Conservation (phyloP, 768 basidiomycete species). For the Scleroderma citrinum region DNA sequence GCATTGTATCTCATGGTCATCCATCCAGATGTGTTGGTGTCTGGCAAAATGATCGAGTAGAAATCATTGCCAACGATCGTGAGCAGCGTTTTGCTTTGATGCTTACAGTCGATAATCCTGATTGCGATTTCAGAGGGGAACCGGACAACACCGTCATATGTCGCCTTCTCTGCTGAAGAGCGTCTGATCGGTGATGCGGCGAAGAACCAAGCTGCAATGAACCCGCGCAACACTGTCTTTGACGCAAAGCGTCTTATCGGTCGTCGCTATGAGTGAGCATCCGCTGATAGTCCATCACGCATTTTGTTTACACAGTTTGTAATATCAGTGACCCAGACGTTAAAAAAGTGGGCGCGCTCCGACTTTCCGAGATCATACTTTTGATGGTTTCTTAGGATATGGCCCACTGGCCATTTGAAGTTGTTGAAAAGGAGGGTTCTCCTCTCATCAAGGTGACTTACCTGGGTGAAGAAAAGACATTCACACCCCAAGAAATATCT, state of each 20-base stretch:
- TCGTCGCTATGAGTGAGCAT: slow-evolving; percentile 83
- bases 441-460: slow-evolving; percentile 96
- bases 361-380: not conserved
- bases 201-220: slow-evolving; percentile 99
- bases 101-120: not conserved
- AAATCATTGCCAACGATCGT: slow-evolving; percentile 98
- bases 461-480: slow-evolving; percentile 90
- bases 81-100: slow-evolving; percentile 27
- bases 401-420: slow-evolving; percentile 96
- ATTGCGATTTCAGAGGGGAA: slow-evolving; percentile 70
- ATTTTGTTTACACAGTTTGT: slow-evolving; percentile 7
- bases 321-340: slow-evolving; percentile 80
- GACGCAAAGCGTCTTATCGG: slow-evolving; percentile 99
- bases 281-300: not conserved
- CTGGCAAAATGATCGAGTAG: slow-evolving; percentile 99
- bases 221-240: slow-evolving; percentile 98
- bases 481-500: slow-evolving; percentile 99
- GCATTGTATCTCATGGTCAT: slow-evolving; percentile 13
- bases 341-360: slow-evolving; percentile 53
- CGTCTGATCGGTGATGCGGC: slow-evolving; percentile 98
- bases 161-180: slow-evolving; percentile 95
- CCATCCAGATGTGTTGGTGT: slow-evolving; percentile 87
- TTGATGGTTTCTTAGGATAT: slow-evolving; percentile 59
- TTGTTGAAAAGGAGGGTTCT: slow-evolving; percentile 94
- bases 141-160: slow-evolving; percentile 98